Evolutionary conservation across 1,139 yeast genomes (phyloP).

Genomic region (Suhomyces panamericanus): DNA sequence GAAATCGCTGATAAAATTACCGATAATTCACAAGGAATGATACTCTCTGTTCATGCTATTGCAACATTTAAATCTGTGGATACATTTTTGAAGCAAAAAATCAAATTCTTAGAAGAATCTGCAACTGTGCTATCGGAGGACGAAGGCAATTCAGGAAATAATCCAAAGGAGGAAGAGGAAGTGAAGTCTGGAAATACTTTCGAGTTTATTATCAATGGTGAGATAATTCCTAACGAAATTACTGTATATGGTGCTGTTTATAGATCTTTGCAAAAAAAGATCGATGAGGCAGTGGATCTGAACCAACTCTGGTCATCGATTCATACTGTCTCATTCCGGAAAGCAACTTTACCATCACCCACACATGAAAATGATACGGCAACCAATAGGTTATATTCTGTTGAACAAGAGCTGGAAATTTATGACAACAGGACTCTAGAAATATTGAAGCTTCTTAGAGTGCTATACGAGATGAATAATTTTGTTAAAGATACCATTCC

Average conservation of each 20-base stretch:
- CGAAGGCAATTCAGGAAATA: neutral
- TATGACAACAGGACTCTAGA: slow-evolving; percentile 49
- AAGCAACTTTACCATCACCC: slow-evolving; percentile 23
- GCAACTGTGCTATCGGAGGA: neutral
- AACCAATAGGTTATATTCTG: slow-evolving; percentile 18
- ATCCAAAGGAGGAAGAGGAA: slow-evolving; percentile 9
- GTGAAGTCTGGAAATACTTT: slow-evolving; percentile 30
- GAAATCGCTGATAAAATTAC: slow-evolving; percentile 28
- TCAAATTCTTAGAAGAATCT: slow-evolving; percentile 18
- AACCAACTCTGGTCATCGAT: slow-evolving; percentile 54
- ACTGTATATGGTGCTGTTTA: slow-evolving; percentile 82
- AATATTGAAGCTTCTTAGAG: slow-evolving; percentile 56
- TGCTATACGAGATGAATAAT: slow-evolving; percentile 51
- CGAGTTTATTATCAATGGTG: slow-evolving; percentile 65
- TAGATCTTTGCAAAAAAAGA: slow-evolving; percentile 45
- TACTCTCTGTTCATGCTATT: slow-evolving; percentile 81
- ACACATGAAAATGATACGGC: slow-evolving; percentile 18
- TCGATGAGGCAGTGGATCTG: slow-evolving; percentile 48
- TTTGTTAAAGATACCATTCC: slow-evolving; percentile 26
- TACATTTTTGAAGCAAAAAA: slow-evolving; percentile 52
- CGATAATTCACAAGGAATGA: slow-evolving; percentile 38
- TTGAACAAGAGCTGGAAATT: slow-evolving; percentile 35
- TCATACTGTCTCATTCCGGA: slow-evolving; percentile 56
- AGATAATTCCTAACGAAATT: slow-evolving; percentile 62
- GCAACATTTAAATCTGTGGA: slow-evolving; percentile 79